Base-by-base conservation (phyloP, 2,329 filamentous ascomycete species). In the Neospermospora avenae region DNA sequence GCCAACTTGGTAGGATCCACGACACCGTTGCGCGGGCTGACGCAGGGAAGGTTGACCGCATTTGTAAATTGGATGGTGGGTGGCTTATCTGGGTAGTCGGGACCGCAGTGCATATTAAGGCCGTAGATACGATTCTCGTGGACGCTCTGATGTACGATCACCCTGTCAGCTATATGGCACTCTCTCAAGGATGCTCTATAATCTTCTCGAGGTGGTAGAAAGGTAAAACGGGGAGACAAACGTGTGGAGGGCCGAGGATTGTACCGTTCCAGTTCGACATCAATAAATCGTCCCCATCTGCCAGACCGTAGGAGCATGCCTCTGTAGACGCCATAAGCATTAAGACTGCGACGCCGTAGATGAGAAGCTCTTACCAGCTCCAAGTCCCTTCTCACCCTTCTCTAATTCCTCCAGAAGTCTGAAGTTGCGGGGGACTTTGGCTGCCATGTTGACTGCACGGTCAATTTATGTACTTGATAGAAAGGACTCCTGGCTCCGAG, bases 201-300 rank as follows among this genome's bases (percentile, higher is more conserved):
- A n/a, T n/a, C n/a, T n/a, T n/a, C n/a, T n/a, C n/a, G n/a, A n/a
- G n/a, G 34, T n/a, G 18, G 18, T 39, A 16, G 45, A 46, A 22
- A 46, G 44, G 11, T 20, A n/a, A 37, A n/a, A 13, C 44, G 49
- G 35, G 41, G 18, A 25, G 22, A 79, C 90, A 72, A 81, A 97
- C 95, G 76, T 98, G 93, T 74, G 95, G 93, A 68, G 95, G 95
- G 1, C 95, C 95, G 53, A 97, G 86, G 67, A 99, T 98, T 16
- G 95, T 99, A 71, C 93, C 95, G 72, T 96, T 96, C 95, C 95
- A 99, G 81, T 97, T 92, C 65, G 90, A 93, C 93, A 99, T 96
- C 76, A 95, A 85, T 66, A 97, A 84, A 72, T 99, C 95, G 73
- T 97, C 93, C 51, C 90, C 88, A 75, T 98, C 92, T 66, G 93